Evolutionary conservation across 2,329 filamentous ascomycete genomes (phyloP).

Genomic region (Camillea tinctor): DNA sequence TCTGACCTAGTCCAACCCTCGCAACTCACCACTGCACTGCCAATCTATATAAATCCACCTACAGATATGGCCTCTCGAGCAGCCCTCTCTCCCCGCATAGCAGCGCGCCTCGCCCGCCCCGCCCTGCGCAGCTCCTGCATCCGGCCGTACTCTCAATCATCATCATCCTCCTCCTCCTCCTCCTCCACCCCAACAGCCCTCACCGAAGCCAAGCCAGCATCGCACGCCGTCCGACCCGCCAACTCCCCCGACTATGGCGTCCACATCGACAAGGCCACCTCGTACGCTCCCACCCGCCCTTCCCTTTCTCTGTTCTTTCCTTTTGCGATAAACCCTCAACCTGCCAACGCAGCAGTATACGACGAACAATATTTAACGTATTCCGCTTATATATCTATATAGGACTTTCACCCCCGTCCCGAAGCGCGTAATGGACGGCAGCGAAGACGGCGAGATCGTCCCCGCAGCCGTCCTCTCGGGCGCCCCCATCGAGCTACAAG

Average conservation of each 20-base stretch:
- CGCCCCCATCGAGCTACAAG: conserved; percentile 90
- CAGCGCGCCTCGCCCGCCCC: conserved; percentile 2
- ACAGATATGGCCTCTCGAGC: conserved; percentile 13
- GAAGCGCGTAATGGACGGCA: conserved; percentile 85
- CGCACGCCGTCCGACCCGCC: conserved; percentile 39
- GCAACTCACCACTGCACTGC: too few relatives aligned
- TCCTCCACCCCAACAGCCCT: conserved; percentile 44
- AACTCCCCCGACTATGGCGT: conserved; percentile 82
- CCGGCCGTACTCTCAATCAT: conserved; percentile 43
- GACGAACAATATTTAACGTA: neutral
- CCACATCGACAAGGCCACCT: conserved; percentile 83
- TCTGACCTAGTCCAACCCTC: too few relatives aligned
- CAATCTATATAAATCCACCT: neutral
- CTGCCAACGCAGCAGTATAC: too few relatives aligned
- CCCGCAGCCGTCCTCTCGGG: conserved; percentile 87
- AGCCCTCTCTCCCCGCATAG: neutral
- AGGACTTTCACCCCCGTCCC: conserved; percentile 91
- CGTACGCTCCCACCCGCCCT: conserved; percentile 55
- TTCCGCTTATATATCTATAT: conserved; percentile 10
- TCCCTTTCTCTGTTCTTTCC: too few relatives aligned
- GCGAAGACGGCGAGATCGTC: conserved; percentile 71
- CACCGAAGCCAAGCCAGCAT: conserved; percentile 32
- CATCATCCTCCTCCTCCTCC: conserved; percentile 36
- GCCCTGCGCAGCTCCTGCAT: conserved; percentile 42
- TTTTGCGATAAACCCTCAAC: too few relatives aligned